A percentile compares a stretch with the other conserved stretches of the same genome.
These are phyloP conservation scores for Entomophthora muscae DNA, from an alignment of 371 early-diverging fungal species.

Conservation along the genomic window DNA sequence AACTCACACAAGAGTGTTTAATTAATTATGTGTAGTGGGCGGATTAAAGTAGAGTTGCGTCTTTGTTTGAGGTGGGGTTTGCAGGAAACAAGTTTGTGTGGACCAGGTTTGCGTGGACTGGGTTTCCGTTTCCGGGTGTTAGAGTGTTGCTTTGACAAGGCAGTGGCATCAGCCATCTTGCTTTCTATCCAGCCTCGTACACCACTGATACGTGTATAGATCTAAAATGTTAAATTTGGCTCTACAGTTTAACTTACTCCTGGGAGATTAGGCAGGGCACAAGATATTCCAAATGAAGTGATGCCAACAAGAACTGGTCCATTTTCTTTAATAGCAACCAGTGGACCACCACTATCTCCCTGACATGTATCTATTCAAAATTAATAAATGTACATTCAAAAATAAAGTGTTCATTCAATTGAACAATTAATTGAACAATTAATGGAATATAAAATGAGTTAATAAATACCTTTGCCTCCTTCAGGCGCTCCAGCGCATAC, in stretches of 20 bases:
- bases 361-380: constrained; percentile 8
- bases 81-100: no score
- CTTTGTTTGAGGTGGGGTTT: no score
- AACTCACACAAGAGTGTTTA: no score
- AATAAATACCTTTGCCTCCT: constrained; percentile 7
- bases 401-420: no score
- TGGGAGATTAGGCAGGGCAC: constrained; percentile 7
- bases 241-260: constrained; percentile 1
- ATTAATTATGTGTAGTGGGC: no score
- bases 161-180: neutral
- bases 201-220: neutral
- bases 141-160: no score
- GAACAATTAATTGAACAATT: neutral
- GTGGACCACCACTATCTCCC: constrained; percentile 7
- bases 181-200: neutral
- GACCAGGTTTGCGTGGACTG: no score
- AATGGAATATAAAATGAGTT: neutral
- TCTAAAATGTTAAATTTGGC: neutral
- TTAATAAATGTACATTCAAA: no score
- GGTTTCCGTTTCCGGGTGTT: no score
- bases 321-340: neutral
- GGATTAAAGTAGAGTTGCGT: no score
- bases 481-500: constrained; percentile 5
- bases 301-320: neutral
- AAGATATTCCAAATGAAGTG: constrained; percentile 6